Base-by-base conservation (phyloP, 805 yeast genomes). In the Candida succiphila region DNA sequence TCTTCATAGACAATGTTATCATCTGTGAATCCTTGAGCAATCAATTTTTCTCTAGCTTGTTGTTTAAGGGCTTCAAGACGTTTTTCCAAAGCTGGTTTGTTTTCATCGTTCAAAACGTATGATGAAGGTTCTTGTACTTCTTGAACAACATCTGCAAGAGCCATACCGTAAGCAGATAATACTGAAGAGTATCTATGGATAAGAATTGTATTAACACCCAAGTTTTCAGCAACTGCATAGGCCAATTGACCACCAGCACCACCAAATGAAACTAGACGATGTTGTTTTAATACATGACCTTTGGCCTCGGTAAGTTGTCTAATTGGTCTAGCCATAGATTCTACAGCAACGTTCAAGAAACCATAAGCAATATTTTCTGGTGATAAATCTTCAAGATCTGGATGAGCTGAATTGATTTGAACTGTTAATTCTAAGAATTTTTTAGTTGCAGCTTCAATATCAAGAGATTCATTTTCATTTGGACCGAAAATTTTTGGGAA, bases 231-330 rank as follows among this genome's bases (percentile, higher is more conserved):
- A 24, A 86, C 76, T 8, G 82, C 76, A 31, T 72, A 76, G 2
- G 92, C 88, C 54, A 83, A 88, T 56, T 86, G 95, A 7, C 95
- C 95, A 34, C 95, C 95, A 18, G 94, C 94, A 31, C 95, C 95
- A 30, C 95, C 95, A 58, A 86, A 86, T 2, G 89, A 70, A 2
- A 87, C 94, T 38, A 86, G 58, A 37, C 79, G 60, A 52, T 86
- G 95, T 9, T 69, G 61, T 8, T 80, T 52, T 1, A 76, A 67
- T 27, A 72, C 65, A 48, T 76, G 75, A 4, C 95, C 95, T 48
- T 77, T 83, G 2, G 89, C 84, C 51, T 85, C 95, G 0, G 95
- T 85, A 33, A 86, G 59, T 27, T 81, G 77, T 37, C 95, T 67
- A 34, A 86, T 82, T 2, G 95, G 95, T 40, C 94, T 69, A n/a